These are phyloP conservation scores for Aegilops bicornis DNA, from an alignment of 176 grass and related monocot species.

Conservation along the genomic window DNA sequence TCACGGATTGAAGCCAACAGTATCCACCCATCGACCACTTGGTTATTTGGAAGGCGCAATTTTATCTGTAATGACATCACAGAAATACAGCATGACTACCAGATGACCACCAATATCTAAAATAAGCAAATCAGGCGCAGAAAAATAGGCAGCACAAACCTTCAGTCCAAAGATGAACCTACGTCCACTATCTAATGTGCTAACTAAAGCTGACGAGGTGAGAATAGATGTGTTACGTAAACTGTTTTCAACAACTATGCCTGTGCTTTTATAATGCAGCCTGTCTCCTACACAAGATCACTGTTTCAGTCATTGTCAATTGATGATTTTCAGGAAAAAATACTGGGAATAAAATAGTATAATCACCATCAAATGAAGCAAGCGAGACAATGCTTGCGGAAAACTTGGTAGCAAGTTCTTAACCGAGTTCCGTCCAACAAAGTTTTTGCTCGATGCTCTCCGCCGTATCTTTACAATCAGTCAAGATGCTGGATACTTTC, in stretches of 20 bases:
- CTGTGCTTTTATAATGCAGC: background rate
- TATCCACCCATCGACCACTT: background rate
- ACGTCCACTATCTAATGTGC: background rate
- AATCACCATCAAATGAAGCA: constrained; percentile 19
- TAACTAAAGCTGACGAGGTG: background rate
- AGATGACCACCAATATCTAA: background rate
- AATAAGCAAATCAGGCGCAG: background rate
- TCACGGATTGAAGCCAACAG: no score
- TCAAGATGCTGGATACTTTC: background rate
- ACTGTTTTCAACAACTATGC: background rate
- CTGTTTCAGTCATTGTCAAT: background rate
- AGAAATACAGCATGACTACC: background rate
- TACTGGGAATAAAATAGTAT: background rate
- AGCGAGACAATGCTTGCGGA: background rate
- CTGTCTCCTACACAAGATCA: constrained; percentile 4
- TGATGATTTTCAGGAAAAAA: background rate
- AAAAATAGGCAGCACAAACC: background rate
- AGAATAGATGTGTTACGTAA: background rate
- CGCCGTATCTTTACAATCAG: background rate
- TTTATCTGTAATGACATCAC: background rate
- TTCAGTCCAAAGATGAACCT: background rate
- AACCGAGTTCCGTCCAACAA: background rate
- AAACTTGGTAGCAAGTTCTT: constrained; percentile 5
- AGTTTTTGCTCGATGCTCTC: background rate
- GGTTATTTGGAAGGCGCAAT: background rate